A percentile compares a stretch with the other conserved stretches of the same genome.
These are phyloP conservation scores for Pseudogymnoascus sp. DNA, from an alignment of 2,329 filamentous ascomycete genomes.

Conservation along the genomic window DNA sequence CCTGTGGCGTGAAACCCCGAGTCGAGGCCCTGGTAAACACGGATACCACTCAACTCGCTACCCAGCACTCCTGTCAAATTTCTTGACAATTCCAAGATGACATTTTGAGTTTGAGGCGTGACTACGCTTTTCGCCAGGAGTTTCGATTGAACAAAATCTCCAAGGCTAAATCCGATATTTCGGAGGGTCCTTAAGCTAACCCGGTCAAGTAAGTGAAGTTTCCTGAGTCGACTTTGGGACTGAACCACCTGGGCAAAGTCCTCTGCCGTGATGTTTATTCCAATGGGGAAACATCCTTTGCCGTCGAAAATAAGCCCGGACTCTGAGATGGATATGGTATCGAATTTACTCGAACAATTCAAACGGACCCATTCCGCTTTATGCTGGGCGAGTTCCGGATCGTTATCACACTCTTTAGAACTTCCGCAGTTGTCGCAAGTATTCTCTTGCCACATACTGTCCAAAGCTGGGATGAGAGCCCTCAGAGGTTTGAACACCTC, in stretches of 20 bases:
- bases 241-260: conserved; percentile 21
- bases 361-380: no score
- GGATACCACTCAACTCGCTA: conserved; percentile 20
- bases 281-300: conserved; percentile 25
- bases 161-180: conserved; percentile 16
- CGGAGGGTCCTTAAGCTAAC: conserved; percentile 18
- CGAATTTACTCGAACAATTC: no score
- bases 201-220: conserved; percentile 19
- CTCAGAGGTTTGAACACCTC: no score
- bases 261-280: conserved; percentile 18
- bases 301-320: conserved; percentile 9
- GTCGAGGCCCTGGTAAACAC: conserved; percentile 30
- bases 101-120: conserved; percentile 9
- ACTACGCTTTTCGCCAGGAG: conserved; percentile 23
- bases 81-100: conserved; percentile 16
- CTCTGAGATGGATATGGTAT: no score
- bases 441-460: no score
- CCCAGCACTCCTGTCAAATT: background rate
- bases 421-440: no score
- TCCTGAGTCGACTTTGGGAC: conserved; percentile 20
- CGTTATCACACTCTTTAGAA: no score
- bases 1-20: conserved; percentile 30
- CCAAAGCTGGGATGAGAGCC: no score
- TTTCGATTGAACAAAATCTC: conserved; percentile 21
- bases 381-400: no score